These are phyloP conservation scores for Cladosporium colombiae DNA, from an alignment of 2,329 filamentous ascomycete genomes.

Conservation along the genomic window DNA sequence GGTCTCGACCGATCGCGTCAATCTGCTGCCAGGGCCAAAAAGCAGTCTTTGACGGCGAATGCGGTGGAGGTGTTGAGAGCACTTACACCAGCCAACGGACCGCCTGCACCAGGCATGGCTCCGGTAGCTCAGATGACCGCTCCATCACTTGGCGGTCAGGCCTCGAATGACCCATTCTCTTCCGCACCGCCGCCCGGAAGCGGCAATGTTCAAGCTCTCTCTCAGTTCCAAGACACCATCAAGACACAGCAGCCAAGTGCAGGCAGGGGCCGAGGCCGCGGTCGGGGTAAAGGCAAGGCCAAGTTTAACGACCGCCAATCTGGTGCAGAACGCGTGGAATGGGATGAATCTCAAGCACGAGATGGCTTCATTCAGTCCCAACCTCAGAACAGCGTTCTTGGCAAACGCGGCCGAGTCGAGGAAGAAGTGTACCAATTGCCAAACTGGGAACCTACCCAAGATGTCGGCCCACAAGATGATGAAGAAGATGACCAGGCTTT, in stretches of 20 bases:
- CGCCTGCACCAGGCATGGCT: not conserved
- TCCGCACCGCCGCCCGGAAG: not conserved
- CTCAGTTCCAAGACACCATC: constrained; percentile 13
- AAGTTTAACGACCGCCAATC: constrained; percentile 44
- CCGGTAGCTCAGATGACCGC: constrained; percentile 15
- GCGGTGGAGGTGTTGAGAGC: constrained; percentile 1
- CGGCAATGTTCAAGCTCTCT: not conserved
- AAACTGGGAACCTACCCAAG: constrained; percentile 37
- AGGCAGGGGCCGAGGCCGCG: constrained; percentile 19
- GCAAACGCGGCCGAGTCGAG: constrained; percentile 31
- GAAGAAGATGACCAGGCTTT: constrained; percentile 41
- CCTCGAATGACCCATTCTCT: not conserved
- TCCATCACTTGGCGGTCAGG: not conserved
- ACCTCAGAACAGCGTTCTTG: constrained; percentile 30
- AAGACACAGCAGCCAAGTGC: not conserved
- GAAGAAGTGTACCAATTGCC: constrained; percentile 3
- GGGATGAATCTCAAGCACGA: constrained; percentile 37
- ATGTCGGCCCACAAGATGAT: constrained; percentile 25
- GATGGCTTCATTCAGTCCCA: not conserved
- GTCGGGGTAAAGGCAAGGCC: constrained; percentile 19
- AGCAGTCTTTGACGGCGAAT: not conserved
- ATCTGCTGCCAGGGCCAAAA: not conserved
- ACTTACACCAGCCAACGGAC: not conserved
- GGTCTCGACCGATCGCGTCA: not conserved
- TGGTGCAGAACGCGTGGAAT: constrained; percentile 41